These are phyloP conservation scores for Ganoderma sinense DNA, from an alignment of 1,284 basidiomycete genomes.

Conservation along the genomic window DNA sequence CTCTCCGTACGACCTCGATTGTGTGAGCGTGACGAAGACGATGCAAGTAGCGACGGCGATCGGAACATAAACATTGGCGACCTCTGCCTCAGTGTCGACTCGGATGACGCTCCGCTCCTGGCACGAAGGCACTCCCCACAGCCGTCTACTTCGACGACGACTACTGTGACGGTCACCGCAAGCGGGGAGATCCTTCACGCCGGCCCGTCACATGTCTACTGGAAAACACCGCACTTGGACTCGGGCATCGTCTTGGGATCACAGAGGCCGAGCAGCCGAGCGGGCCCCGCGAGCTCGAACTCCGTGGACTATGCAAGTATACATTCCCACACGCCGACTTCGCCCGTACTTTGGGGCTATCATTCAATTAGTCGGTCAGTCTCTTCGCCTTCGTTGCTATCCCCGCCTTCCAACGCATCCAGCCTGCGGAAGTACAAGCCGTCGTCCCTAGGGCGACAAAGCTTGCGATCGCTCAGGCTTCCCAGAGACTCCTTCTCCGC, in stretches of 20 bases:
- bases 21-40: constrained; percentile 10
- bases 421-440: constrained; percentile 11
- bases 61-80: background rate
- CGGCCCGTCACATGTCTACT: constrained; percentile 38
- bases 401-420: constrained; percentile 18
- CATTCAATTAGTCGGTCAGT: constrained; percentile 30
- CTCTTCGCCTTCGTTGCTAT: constrained; percentile 32
- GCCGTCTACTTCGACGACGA: constrained; percentile 20
- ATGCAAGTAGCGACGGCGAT: background rate
- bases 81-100: constrained; percentile 11
- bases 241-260: background rate
- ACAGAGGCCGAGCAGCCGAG: constrained; percentile 18
- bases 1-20: constrained; percentile 10
- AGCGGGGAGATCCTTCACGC: constrained; percentile 26
- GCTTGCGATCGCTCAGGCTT: constrained; percentile 34
- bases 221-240: constrained; percentile 30
- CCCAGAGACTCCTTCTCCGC: constrained; percentile 29
- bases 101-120: constrained; percentile 24
- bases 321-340: constrained; percentile 12
- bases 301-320: constrained; percentile 12
- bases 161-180: constrained; percentile 2
- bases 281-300: constrained; percentile 25
- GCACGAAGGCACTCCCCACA: constrained; percentile 31
- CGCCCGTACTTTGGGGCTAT: constrained; percentile 27
- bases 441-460: constrained; percentile 31